Evolutionary conservation across 2,329 filamentous ascomycete genomes (phyloP).

Genomic region (Fusarium heterosporum): DNA sequence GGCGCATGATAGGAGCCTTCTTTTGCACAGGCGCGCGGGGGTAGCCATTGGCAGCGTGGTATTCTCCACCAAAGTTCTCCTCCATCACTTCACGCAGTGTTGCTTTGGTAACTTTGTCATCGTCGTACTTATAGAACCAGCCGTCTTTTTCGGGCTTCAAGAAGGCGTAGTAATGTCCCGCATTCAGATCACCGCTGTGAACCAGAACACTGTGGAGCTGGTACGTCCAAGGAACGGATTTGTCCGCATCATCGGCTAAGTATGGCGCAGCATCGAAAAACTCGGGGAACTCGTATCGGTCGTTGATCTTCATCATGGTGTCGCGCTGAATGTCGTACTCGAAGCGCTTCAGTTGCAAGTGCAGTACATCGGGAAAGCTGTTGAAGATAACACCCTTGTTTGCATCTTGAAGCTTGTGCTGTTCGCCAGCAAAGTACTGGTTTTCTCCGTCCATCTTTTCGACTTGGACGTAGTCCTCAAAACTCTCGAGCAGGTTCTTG

Average conservation of each 20-base stretch:
- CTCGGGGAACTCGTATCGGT: conserved; percentile 90
- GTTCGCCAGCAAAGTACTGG: conserved; percentile 93
- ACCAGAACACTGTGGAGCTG: conserved; percentile 95
- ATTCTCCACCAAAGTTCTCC: conserved; percentile 96
- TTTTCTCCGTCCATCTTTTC: conserved; percentile 98
- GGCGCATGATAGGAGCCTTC: conserved; percentile 70
- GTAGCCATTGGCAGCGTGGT: conserved; percentile 63
- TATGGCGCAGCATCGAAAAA: conserved; percentile 87
- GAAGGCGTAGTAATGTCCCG: conserved; percentile 98
- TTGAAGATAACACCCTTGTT: conserved; percentile 98
- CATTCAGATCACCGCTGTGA: conserved; percentile 95
- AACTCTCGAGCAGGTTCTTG: conserved; percentile 92
- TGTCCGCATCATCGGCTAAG: conserved; percentile 86
- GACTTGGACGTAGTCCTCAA: conserved; percentile 95
- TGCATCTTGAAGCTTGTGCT: conserved; percentile 93
- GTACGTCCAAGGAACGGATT: conserved; percentile 89
- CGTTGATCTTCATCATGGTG: conserved; percentile 99
- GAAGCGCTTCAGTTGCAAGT: conserved; percentile 96
- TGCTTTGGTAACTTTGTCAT: conserved; percentile 95
- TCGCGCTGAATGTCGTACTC: conserved; percentile 97
- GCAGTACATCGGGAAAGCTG: conserved; percentile 91
- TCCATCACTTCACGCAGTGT: conserved; percentile 92
- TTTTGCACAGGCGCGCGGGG: conserved; percentile 63
- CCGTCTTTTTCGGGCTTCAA: conserved; percentile 93
- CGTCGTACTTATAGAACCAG: conserved; percentile 96